phyloP scores from a whole-genome alignment of 305 asterid genomes.

The Rubia balearica region DNA sequence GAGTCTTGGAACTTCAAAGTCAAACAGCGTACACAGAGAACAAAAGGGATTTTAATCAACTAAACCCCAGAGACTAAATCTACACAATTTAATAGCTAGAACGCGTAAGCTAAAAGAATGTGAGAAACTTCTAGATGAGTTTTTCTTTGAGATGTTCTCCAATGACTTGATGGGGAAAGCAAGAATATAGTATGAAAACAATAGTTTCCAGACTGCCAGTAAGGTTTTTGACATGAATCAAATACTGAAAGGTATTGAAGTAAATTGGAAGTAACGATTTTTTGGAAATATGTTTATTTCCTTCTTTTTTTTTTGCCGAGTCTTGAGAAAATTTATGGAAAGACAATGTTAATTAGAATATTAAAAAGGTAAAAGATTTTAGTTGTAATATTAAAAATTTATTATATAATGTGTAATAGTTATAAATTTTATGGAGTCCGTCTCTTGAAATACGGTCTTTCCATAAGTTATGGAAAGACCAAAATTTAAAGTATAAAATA shows the following conservation, averaged over 20 bases:
- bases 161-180: slow-evolving; percentile 10
- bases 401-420: too few species aligned
- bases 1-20: background rate
- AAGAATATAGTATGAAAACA: background rate
- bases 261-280: background rate
- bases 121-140: slow-evolving; percentile 12
- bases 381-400: too few species aligned
- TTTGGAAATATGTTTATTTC: background rate
- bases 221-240: slow-evolving; percentile 3
- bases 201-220: background rate
- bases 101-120: slow-evolving; percentile 8
- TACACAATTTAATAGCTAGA: background rate
- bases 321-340: too few species aligned
- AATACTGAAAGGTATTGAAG: background rate
- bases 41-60: slow-evolving; percentile 3
- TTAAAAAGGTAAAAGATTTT: too few species aligned
- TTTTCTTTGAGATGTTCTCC: slow-evolving; percentile 1
- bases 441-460: too few species aligned
- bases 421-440: too few species aligned
- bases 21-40: background rate
- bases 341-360: too few species aligned
- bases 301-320: background rate
- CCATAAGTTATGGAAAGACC: too few species aligned
- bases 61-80: slow-evolving; percentile 9
- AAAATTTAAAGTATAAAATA: too few species aligned